These are phyloP conservation scores for Centaurea solstitialis DNA, from an alignment of 129 eudicot genomes.

Conservation along the genomic window DNA sequence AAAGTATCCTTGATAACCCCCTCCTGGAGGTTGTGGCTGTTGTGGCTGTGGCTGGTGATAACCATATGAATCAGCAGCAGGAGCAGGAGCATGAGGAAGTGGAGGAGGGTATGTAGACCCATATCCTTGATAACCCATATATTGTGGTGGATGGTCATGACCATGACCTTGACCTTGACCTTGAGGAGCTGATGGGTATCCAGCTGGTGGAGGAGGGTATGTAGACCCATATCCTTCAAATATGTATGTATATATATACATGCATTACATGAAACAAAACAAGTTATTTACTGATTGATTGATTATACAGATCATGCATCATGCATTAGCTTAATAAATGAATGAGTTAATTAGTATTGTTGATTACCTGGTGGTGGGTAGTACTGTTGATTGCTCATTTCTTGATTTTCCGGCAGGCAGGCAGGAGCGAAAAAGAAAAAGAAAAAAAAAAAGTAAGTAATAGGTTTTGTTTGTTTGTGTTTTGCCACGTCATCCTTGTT, in stretches of 20 bases:
- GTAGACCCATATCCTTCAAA: constrained; percentile 10
- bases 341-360: not conserved
- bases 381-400: constrained; percentile 22
- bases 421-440: not conserved
- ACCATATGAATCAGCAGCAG: not conserved
- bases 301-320: too few species aligned
- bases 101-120: not conserved
- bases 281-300: too few species aligned
- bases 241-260: too few species aligned
- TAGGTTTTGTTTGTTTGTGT: not conserved
- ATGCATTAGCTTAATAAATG: too few species aligned
- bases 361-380: constrained; percentile 32
- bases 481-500: too few species aligned
- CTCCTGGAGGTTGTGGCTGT: constrained; percentile 2
- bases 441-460: not conserved
- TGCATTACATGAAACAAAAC: not conserved
- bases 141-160: constrained; percentile 17
- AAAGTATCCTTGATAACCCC: constrained; percentile 33
- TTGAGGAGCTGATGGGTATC: not conserved
- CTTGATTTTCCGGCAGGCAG: not conserved
- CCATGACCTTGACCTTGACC: too few species aligned
- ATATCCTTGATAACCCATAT: not conserved
- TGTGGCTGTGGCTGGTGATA: constrained; percentile 1
- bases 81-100: not conserved
- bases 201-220: constrained; percentile 25